Base-by-base conservation (phyloP, 257 asterid species). In the Solanum rostratum region DNA sequence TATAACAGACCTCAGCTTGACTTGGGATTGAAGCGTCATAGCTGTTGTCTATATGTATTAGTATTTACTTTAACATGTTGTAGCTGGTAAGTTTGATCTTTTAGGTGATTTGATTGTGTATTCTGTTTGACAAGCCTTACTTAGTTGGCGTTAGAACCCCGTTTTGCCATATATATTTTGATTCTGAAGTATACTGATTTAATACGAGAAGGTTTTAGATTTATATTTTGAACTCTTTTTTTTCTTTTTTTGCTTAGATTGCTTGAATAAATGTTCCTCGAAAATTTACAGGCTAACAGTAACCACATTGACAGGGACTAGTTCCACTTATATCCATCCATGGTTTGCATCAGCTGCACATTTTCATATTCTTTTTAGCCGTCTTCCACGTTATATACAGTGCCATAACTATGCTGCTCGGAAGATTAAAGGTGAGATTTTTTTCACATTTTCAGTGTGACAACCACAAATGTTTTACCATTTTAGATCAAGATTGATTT, bases 331-430 rank as follows among this genome's bases (percentile, higher is more conserved):
- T 94, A 89, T 91, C 97, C 43, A 68, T 86, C 66, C 84, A 90
- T 81, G 98, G 95, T 68, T 92, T 93, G 53, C 98, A 94, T 90
- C 96, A 94, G 86, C 92, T 94, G 59, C 98, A 94, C 85, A 93
- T 94, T 88, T 93, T 94, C 92, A 94, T 94, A 82, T 94, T 94
- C 92, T 94, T 94, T 88, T 90, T 94, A 87, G 97, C 97, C 41
- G 91, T 94, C 19, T 90, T 92, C 79, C 98, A 94, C 73, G 98
- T 94, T 83, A 60, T 91, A 78, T 92, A 90, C 81, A 90, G 98
- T 65, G 96, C 95, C 63, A 83, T 89, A 84, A 92, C 95, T 30
- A 94, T 94, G 98, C 85, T 81, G 81, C 92, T 94, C 1, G 98
- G 96, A 63, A 92, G 94, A 88, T 84, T 88, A 87, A 92, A 93